Conservation (phyloP, 768 basidiomycete genomes). For the Suillus subalutaceus region DNA sequence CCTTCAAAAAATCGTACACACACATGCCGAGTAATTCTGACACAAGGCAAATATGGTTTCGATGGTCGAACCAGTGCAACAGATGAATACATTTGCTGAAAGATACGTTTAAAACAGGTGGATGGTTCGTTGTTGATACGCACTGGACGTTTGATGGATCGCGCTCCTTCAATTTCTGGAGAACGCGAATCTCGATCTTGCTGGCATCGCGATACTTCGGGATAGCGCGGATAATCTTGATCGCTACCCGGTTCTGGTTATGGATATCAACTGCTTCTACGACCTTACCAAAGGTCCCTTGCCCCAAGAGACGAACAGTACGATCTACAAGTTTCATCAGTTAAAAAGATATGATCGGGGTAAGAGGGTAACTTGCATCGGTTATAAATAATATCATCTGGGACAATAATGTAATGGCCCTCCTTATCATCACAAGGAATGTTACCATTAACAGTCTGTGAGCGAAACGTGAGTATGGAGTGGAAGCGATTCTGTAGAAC, state of each 20-base stretch:
- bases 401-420: constrained; percentile 95
- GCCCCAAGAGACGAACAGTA: constrained; percentile 87
- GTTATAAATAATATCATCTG: constrained; percentile 84
- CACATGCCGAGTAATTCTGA: constrained; percentile 96
- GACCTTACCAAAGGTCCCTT: constrained; percentile 99
- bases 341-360: constrained; percentile 8
- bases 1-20: constrained; percentile 98
- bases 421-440: constrained; percentile 95
- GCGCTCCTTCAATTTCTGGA: constrained; percentile 86
- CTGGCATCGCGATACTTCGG: constrained; percentile 99
- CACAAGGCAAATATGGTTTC: constrained; percentile 97
- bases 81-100: constrained; percentile 97
- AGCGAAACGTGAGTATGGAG: constrained; percentile 30
- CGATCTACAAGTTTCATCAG: constrained; percentile 62
- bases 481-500: constrained; percentile 15
- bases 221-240: constrained; percentile 98
- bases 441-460: constrained; percentile 64
- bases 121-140: constrained; percentile 37
- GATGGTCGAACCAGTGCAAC: constrained; percentile 92
- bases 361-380: constrained; percentile 62
- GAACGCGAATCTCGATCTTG: constrained; percentile 95
- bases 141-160: constrained; percentile 90
- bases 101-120: constrained; percentile 11
- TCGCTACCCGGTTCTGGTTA: constrained; percentile 80
- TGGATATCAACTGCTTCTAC: constrained; percentile 88